Base-by-base conservation (phyloP, 768 basidiomycete genomes). In the Tricholoma saponaceum region DNA sequence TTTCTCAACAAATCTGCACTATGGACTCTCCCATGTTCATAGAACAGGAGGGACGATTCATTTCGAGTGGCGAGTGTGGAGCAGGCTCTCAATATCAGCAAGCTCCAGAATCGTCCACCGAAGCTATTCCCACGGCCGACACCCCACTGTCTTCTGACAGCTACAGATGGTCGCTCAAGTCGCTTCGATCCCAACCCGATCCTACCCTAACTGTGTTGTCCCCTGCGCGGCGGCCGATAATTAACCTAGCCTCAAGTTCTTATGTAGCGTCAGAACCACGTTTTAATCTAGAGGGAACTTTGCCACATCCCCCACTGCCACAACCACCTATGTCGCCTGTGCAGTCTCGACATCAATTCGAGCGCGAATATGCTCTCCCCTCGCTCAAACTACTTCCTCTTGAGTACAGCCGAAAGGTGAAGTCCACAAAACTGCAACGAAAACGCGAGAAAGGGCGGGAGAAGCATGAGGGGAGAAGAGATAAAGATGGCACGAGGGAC, bases 281-380 rank as follows among this genome's bases (percentile, higher is more conserved):
- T 23, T 65, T 57, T 39, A 56, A 55, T 5, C 63, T 65, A 20
- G 54, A 47, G n/a, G 55, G 58, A 5, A 23, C 39, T 12, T 20
- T 49, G 25, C 37, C 50, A 9, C 26, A 25, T 32, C 63, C 63
- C 18, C 43, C 57, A 6, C 35, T 41, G n/a, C 58, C 61, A 16
- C 35, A 47, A 10, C 55, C 55, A 35, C 37, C 66, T 5, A 56
- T 56, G 9, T 53, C 65, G 16, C 62, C 58, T 26, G 58, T 52
- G 6, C 70, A 69, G 58, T 72, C 70, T 33, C 71, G 70, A 51
- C 69, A 70, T 43, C 75, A 79, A 41, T 79, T 77, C 57, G 74
- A 76, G 58, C 76, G 75, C 25, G 62, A 71, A 1, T 88, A 86
- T 60, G 72, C 77, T 12, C 72, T 87, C 0, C 87, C 87, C 5